Percentiles rank a stretch among this genome's conserved stretches.
phyloP scores from a whole-genome alignment of 1,139 yeast species.

The Spathaspora sp. region DNA sequence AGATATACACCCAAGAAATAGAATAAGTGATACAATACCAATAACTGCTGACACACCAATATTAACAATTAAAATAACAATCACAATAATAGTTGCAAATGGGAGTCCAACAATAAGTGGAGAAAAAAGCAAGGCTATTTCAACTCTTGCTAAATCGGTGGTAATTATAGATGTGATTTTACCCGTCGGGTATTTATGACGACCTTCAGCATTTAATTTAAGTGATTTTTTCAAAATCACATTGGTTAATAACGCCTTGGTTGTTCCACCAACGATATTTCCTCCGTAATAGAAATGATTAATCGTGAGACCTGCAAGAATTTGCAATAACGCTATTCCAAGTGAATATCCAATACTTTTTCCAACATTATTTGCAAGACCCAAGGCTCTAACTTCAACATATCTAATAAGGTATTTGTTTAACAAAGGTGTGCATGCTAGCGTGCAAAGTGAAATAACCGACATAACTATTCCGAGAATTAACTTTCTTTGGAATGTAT shows the following conservation, averaged over 20 bases:
- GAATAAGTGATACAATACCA: slow-evolving; percentile 47
- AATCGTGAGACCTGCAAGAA: slow-evolving; percentile 37
- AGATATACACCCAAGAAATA: slow-evolving; percentile 41
- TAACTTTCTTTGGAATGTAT: slow-evolving; percentile 30
- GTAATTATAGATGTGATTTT: slow-evolving; percentile 57
- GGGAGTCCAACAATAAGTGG: slow-evolving; percentile 66
- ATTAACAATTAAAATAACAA: slow-evolving; percentile 65
- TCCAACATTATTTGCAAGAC: slow-evolving; percentile 22
- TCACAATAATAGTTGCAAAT: slow-evolving; percentile 54
- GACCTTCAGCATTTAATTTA: slow-evolving; percentile 25
- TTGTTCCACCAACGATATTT: slow-evolving; percentile 44
- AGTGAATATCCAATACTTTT: slow-evolving; percentile 41
- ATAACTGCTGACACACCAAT: slow-evolving; percentile 74
- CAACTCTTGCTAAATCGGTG: slow-evolving; percentile 78
- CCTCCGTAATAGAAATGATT: slow-evolving; percentile 66
- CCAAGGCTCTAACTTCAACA: slow-evolving; percentile 25
- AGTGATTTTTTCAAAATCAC: slow-evolving; percentile 34
- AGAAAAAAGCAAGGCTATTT: slow-evolving; percentile 70
- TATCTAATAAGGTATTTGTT: slow-evolving; percentile 28
- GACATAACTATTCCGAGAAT: slow-evolving; percentile 21
- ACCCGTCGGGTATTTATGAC: slow-evolving; percentile 29
- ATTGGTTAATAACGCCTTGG: slow-evolving; percentile 35
- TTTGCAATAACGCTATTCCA: slow-evolving; percentile 28
- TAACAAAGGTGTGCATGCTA: slow-evolving; percentile 28
- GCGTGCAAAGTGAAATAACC: slow-evolving; percentile 15